A percentile compares a stretch with the other conserved stretches of the same genome.
Conservation (phyloP, 176 grass and related monocot species). For the Bromus sterilis region DNA sequence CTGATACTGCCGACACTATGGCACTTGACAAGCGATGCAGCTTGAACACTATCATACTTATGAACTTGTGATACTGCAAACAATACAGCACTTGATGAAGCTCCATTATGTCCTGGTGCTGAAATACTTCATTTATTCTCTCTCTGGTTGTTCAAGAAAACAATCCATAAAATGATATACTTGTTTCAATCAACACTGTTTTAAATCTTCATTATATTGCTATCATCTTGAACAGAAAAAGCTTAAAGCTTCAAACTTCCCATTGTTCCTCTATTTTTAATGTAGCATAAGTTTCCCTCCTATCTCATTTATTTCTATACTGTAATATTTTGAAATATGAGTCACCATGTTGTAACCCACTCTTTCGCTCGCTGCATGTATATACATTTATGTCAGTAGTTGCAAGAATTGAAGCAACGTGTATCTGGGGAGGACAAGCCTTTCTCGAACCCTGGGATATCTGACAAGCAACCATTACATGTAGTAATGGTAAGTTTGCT, state of each 20-base stretch:
- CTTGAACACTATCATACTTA: background rate
- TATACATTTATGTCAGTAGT: constrained; percentile 75
- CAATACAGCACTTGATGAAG: background rate
- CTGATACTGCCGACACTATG: background rate
- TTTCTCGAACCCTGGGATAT: constrained; percentile 83
- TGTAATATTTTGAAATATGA: background rate
- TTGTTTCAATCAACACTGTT: background rate
- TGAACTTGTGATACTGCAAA: background rate
- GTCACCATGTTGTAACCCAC: background rate
- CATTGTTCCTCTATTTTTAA: background rate
- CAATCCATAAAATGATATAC: background rate
- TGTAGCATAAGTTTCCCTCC: background rate
- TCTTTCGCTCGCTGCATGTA: constrained; percentile 25
- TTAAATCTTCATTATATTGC: constrained; percentile 7
- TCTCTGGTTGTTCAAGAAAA: background rate
- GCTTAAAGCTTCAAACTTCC: background rate
- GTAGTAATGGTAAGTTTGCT: constrained; percentile 77
- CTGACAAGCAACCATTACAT: constrained; percentile 97
- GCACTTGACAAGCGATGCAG: background rate
- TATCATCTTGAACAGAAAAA: constrained; percentile 4
- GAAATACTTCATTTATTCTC: background rate
- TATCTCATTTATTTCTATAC: background rate
- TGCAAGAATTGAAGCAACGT: constrained; percentile 96
- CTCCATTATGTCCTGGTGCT: background rate
- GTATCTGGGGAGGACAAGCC: constrained; percentile 71